These are phyloP conservation scores for Pseudocercospora cruenta DNA, from an alignment of 2,329 filamentous ascomycete species.

Conservation along the genomic window DNA sequence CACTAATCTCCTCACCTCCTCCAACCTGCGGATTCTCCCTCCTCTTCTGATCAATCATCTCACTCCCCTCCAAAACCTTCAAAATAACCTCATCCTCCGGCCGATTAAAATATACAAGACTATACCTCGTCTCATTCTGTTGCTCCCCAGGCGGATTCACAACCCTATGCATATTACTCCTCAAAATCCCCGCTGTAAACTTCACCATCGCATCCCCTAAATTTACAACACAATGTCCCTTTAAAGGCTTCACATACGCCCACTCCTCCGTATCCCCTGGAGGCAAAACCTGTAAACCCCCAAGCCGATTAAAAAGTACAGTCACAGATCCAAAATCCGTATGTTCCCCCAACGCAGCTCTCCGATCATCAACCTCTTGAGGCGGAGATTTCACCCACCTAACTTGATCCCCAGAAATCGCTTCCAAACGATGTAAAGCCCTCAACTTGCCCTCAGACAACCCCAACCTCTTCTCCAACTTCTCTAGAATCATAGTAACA, in stretches of 20 bases:
- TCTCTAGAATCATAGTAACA: constrained; percentile 48
- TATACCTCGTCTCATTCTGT: constrained; percentile 50
- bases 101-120: constrained; percentile 59
- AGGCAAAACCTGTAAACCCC: constrained; percentile 58
- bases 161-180: constrained; percentile 51
- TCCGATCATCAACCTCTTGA: constrained; percentile 47
- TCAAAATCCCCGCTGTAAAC: constrained; percentile 44
- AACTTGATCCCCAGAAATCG: constrained; percentile 56
- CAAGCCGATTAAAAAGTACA: constrained; percentile 60
- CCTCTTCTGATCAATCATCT: constrained; percentile 33
- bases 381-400: constrained; percentile 57
- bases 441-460: constrained; percentile 48
- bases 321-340: constrained; percentile 62
- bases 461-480: constrained; percentile 50
- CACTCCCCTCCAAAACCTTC: constrained; percentile 41
- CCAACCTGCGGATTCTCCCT: constrained; percentile 28
- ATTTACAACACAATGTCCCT: constrained; percentile 53
- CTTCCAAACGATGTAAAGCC: constrained; percentile 51
- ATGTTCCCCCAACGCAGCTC: constrained; percentile 55
- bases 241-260: constrained; percentile 58
- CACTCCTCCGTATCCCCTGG: constrained; percentile 47
- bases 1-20: constrained; percentile 30
- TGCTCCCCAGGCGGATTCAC: constrained; percentile 54
- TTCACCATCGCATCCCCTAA: constrained; percentile 54
- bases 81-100: constrained; percentile 55